These are phyloP conservation scores for Hypseocharis bilobata DNA, from an alignment of 441 rosid species.

Conservation along the genomic window DNA sequence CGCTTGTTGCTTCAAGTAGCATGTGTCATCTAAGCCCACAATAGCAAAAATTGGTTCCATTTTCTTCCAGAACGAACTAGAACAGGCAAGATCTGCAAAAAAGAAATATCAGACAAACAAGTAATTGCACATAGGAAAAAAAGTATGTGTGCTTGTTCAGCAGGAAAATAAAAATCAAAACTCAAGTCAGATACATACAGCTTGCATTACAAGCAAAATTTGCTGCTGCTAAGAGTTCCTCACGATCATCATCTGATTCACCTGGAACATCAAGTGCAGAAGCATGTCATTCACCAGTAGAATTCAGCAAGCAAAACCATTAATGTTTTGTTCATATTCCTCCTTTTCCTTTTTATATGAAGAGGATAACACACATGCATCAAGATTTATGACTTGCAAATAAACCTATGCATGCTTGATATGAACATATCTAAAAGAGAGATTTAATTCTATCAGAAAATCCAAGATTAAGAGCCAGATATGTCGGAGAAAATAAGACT, in stretches of 20 bases:
- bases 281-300: background rate
- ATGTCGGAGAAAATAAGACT: background rate
- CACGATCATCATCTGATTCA: constrained; percentile 79
- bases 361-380: too few relatives aligned
- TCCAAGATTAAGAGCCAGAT: background rate
- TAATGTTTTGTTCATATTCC: background rate
- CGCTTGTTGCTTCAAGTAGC: constrained; percentile 76
- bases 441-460: background rate
- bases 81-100: constrained; percentile 56
- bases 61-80: constrained; percentile 77
- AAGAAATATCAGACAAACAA: background rate
- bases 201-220: constrained; percentile 58
- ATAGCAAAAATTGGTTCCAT: constrained; percentile 65
- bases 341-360: background rate
- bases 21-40: constrained; percentile 49
- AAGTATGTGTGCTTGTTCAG: background rate
- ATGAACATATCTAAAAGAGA: background rate
- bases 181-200: constrained; percentile 37
- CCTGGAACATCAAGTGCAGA: constrained; percentile 40
- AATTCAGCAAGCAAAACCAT: background rate
- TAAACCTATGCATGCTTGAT: too few relatives aligned
- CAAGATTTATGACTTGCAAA: too few relatives aligned
- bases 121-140: constrained; percentile 4
- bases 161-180: background rate
- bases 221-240: constrained; percentile 76